Base-by-base conservation (phyloP, 2,329 filamentous ascomycete species). In the Claviceps sp. region DNA sequence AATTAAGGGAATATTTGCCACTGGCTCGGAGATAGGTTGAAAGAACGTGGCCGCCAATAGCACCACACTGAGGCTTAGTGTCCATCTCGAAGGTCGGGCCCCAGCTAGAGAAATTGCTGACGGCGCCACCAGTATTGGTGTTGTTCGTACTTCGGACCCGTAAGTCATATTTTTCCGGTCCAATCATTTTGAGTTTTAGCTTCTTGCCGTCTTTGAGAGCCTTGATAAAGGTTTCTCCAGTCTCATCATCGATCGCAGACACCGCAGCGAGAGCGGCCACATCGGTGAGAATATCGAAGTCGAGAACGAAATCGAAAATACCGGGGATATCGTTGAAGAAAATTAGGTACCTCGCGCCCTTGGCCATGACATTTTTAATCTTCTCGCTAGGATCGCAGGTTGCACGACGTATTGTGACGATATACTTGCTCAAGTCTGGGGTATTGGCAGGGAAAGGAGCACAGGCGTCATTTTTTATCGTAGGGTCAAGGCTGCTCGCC, bases 401-500 rank as follows among this genome's bases (percentile, higher is more conserved):
- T 48, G 80, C 80, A 24, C 79, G 74, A 46, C 77, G 76, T 40
- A 85, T 68, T 7, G 85, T 72, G 3, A 82, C 79, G 40, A 85
- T 74, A 48, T 75, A 69, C 22, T 68, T 68, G 44, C 74, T 74
- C 16, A 86, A 68, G 56, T 83, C 75, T 1, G 79, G 77, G 0
- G 76, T 79, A 54, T 70, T 67, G 16, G 66, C 70, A 2, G 78
- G 76, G 41, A 75, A 71, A 8, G 74, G 63, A 2, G 69, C 60
- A 59, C 82, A 85, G 11, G 67, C 78, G 55, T 77, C 72, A 41
- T 73, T 68, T 0, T 66, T 56, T 34, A 74, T 67, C 2, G 69
- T 67, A 13, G 72, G 71, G 63, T 83, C 69, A 55, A 71, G 70
- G 59, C 65, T 75, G 34, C 70, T 67, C 9, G 77, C 64, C 66